phyloP scores from a whole-genome alignment of 106 monocot species.

The Apostasia ramifera region DNA sequence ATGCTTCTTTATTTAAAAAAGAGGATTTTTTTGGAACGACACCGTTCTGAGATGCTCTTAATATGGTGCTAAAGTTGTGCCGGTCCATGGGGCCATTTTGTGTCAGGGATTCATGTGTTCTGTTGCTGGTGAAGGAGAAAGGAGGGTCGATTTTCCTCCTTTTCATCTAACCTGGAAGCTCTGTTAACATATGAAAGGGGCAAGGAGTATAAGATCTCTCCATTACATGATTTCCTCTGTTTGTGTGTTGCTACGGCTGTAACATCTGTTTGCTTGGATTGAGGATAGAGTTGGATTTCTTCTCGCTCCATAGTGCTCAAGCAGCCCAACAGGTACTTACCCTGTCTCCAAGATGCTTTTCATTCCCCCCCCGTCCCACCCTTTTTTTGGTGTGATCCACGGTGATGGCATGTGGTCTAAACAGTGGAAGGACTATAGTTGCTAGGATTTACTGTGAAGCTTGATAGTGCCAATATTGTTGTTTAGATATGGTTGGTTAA shows the following conservation, averaged over 20 bases:
- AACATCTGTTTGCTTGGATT: background rate
- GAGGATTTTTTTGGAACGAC: too few relatives aligned
- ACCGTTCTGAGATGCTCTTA: too few relatives aligned
- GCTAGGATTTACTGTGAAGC: too few relatives aligned
- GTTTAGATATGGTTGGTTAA: too few relatives aligned
- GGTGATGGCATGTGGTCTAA: too few relatives aligned
- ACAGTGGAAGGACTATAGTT: too few relatives aligned
- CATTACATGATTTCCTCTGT: background rate
- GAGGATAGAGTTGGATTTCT: background rate
- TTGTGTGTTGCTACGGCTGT: background rate
- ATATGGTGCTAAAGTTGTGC: too few relatives aligned
- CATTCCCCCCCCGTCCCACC: too few relatives aligned
- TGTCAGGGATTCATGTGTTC: conserved; percentile 18
- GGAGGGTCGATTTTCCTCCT: background rate
- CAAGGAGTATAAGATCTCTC: background rate
- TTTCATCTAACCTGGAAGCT: background rate
- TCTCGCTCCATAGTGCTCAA: background rate
- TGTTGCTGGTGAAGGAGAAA: background rate
- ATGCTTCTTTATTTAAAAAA: background rate
- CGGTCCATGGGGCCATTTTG: background rate
- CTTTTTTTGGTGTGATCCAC: too few relatives aligned
- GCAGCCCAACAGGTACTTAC: background rate
- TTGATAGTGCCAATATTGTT: too few relatives aligned
- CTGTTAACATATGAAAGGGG: background rate
- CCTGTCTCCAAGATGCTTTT: background rate